phyloP scores from a whole-genome alignment of 73 alveolate genomes.

The Paramecium octaurelia region DNA sequence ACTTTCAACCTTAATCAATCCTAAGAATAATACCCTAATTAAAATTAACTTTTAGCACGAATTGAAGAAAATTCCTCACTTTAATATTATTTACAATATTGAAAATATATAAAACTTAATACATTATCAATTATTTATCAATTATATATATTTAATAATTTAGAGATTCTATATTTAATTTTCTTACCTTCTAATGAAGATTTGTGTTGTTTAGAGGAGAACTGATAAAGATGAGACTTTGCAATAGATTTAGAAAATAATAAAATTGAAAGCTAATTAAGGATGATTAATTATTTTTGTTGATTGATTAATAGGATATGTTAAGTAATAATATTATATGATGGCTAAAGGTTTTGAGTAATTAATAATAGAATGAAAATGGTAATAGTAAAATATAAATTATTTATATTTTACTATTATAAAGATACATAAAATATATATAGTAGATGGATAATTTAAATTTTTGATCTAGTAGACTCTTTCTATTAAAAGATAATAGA shows the following conservation, averaged over 20 bases:
- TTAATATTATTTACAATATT: neutral
- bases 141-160: too few species aligned
- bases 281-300: neutral
- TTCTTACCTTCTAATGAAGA: too few species aligned
- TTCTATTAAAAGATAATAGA: too few species aligned
- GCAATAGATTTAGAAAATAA: too few species aligned
- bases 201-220: too few species aligned
- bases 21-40: neutral
- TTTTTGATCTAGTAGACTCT: too few species aligned
- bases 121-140: too few species aligned
- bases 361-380: neutral
- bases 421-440: too few species aligned
- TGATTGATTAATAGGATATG: neutral
- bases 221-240: too few species aligned
- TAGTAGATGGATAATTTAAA: too few species aligned
- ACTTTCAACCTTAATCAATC: neutral
- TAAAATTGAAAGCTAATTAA: neutral
- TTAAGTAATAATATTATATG: neutral
- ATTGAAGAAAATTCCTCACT: neutral
- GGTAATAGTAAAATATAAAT: neutral
- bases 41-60: neutral
- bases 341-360: slow-evolving; percentile 10
- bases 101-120: neutral
- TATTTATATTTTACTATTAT: too few species aligned
- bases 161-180: too few species aligned